These are phyloP conservation scores for Hymenoscyphus salicellus DNA, from an alignment of 2,329 filamentous ascomycete genomes.

Conservation along the genomic window DNA sequence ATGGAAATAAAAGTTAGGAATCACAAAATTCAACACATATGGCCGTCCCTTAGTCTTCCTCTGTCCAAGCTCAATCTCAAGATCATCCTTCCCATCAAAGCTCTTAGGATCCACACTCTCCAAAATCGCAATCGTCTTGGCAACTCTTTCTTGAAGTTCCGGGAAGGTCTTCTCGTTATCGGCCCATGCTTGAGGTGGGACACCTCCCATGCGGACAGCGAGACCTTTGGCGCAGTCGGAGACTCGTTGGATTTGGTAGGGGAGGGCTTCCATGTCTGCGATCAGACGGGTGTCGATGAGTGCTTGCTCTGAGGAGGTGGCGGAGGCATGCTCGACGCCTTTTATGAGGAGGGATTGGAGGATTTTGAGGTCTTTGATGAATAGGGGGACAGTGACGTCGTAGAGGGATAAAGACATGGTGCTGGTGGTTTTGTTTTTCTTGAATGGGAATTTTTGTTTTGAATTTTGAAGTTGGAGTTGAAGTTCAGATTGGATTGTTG, in stretches of 20 bases:
- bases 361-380: constrained; percentile 44
- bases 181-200: constrained; percentile 35
- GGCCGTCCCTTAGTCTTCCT: constrained; percentile 41
- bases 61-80: constrained; percentile 40
- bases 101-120: constrained; percentile 42
- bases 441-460: neutral
- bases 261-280: constrained; percentile 49
- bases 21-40: constrained; percentile 48
- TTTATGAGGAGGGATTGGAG: constrained; percentile 44
- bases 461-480: neutral
- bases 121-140: constrained; percentile 46
- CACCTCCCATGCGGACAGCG: constrained; percentile 39
- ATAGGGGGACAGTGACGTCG: constrained; percentile 41
- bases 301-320: constrained; percentile 28
- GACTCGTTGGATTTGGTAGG: constrained; percentile 47
- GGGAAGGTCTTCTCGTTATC: constrained; percentile 49
- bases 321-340: constrained; percentile 41
- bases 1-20: constrained; percentile 67
- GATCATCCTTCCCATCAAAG: constrained; percentile 44
- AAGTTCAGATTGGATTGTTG: neutral
- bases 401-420: constrained; percentile 26
- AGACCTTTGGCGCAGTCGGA: constrained; percentile 43
- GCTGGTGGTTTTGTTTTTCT: neutral
- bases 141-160: constrained; percentile 47
- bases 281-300: constrained; percentile 42